phyloP scores from a whole-genome alignment of 2,329 filamentous ascomycete species.

The Aspergillus pseudoviridinutans region DNA sequence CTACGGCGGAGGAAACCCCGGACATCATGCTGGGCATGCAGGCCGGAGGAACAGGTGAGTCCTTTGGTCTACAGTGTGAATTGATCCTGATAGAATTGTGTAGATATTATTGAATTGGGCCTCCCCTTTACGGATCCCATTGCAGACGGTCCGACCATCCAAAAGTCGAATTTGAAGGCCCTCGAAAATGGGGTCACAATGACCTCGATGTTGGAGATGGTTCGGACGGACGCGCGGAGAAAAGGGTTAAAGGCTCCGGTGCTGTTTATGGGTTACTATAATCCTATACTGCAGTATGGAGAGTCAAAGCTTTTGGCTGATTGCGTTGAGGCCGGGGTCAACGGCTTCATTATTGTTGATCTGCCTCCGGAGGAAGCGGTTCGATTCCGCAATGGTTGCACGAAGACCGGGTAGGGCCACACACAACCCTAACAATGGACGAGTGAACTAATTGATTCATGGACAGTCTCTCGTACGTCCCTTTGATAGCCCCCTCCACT shows the following conservation, averaged over 20 bases:
- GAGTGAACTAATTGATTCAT: not conserved
- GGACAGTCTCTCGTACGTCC: constrained; percentile 77
- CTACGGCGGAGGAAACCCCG: constrained; percentile 69
- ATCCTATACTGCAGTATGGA: constrained; percentile 85
- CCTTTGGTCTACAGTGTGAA: not conserved
- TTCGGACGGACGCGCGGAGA: constrained; percentile 70
- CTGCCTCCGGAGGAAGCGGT: constrained; percentile 93
- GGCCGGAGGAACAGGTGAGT: constrained; percentile 76
- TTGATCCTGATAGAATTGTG: not conserved
- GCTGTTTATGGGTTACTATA: constrained; percentile 96
- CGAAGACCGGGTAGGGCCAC: constrained; percentile 61
- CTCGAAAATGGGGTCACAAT: constrained; percentile 83
- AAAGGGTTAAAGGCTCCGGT: constrained; percentile 75
- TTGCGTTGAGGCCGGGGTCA: constrained; percentile 76
- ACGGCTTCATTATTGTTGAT: constrained; percentile 96
- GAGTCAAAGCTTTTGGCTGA: constrained; percentile 80
- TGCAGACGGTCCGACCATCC: constrained; percentile 90
- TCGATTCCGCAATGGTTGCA: constrained; percentile 81
- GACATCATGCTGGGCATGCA: constrained; percentile 80
- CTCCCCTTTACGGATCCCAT: constrained; percentile 96
- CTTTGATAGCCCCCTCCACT: constrained; percentile 85
- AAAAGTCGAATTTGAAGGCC: constrained; percentile 83
- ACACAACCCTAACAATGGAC: not conserved
- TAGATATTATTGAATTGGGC: constrained; percentile 90
- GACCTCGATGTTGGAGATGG: constrained; percentile 71